A percentile compares a stretch with the other conserved stretches of the same genome.
Conservation (phyloP, 768 basidiomycete species). For the Crepidotus variabilis region DNA sequence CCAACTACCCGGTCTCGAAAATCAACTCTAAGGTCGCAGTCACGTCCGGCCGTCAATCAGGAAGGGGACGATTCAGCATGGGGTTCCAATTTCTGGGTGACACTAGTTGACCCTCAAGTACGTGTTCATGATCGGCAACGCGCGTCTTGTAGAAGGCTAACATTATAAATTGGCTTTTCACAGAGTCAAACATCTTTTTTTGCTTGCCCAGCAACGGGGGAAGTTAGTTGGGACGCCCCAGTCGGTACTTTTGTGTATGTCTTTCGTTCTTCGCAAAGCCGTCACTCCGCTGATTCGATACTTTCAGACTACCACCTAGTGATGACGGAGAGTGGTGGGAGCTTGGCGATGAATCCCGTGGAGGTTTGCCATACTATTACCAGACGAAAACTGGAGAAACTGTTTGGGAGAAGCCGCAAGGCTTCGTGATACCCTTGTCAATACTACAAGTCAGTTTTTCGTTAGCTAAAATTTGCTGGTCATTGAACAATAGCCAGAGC, state of each 20-base stretch:
- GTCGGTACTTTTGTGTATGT: slow-evolving; percentile 84
- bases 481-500: slow-evolving; percentile 39
- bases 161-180: slow-evolving; percentile 1
- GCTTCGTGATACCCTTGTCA: slow-evolving; percentile 88
- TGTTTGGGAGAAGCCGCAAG: slow-evolving; percentile 87
- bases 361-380: slow-evolving; percentile 88
- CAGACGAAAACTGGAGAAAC: slow-evolving; percentile 90
- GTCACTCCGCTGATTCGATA: slow-evolving; percentile 16
- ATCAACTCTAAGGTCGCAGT: slow-evolving; percentile 21
- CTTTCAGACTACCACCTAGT: slow-evolving; percentile 70
- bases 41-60: slow-evolving; percentile 20
- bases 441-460: slow-evolving; percentile 67
- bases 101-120: slow-evolving; percentile 87
- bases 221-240: slow-evolving; percentile 93
- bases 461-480: slow-evolving; percentile 3
- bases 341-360: slow-evolving; percentile 77
- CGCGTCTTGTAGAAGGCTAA: slow-evolving; percentile 7
- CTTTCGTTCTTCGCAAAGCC: slow-evolving; percentile 4
- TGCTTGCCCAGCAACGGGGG: slow-evolving; percentile 89
- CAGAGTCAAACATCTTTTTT: slow-evolving; percentile 73
- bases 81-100: slow-evolving; percentile 95
- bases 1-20: slow-evolving; percentile 19
- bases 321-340: slow-evolving; percentile 97
- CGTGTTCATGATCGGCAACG: slow-evolving; percentile 18
- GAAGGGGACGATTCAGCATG: slow-evolving; percentile 55